Percentiles rank a stretch among this genome's conserved stretches.
Conservation (phyloP, 805 yeast genomes). For the Sugiyamaella americana region DNA sequence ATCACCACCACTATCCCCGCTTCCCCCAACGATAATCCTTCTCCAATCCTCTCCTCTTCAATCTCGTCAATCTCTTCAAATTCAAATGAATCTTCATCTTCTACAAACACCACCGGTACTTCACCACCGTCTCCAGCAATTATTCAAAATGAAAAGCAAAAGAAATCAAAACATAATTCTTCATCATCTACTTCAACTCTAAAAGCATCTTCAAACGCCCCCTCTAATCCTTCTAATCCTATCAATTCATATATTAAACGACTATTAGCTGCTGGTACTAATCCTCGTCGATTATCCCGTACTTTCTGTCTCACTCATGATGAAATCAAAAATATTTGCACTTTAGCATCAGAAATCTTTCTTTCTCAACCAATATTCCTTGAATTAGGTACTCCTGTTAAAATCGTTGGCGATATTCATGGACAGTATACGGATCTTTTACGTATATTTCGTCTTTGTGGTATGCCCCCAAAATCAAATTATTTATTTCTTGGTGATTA, state of each 20-base stretch:
- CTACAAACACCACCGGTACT: slow-evolving; percentile 2
- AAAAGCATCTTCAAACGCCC: neutral
- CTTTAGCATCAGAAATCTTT: slow-evolving; percentile 76
- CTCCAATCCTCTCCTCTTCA: slow-evolving; percentile 9
- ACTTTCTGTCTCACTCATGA: slow-evolving; percentile 70
- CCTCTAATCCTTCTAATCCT: slow-evolving; percentile 1
- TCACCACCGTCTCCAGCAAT: slow-evolving; percentile 11
- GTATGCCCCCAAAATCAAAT: slow-evolving; percentile 88
- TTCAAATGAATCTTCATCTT: slow-evolving; percentile 3
- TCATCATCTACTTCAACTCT: neutral
- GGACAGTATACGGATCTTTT: slow-evolving; percentile 88
- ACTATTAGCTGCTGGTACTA: slow-evolving; percentile 78
- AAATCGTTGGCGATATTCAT: slow-evolving; percentile 86
- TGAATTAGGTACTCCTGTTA: slow-evolving; percentile 80
- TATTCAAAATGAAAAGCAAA: neutral
- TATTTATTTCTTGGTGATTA: slow-evolving; percentile 89
- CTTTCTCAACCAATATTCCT: slow-evolving; percentile 80
- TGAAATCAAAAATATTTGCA: slow-evolving; percentile 75
- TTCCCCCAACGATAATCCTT: slow-evolving; percentile 1
- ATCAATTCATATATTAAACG: slow-evolving; percentile 53
- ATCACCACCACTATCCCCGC: neutral
- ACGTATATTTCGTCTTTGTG: slow-evolving; percentile 83
- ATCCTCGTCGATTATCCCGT: slow-evolving; percentile 72
- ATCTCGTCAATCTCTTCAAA: slow-evolving; percentile 8
- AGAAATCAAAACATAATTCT: neutral